Base-by-base conservation (phyloP, 805 yeast species). In the Pichia cephalocereana region DNA sequence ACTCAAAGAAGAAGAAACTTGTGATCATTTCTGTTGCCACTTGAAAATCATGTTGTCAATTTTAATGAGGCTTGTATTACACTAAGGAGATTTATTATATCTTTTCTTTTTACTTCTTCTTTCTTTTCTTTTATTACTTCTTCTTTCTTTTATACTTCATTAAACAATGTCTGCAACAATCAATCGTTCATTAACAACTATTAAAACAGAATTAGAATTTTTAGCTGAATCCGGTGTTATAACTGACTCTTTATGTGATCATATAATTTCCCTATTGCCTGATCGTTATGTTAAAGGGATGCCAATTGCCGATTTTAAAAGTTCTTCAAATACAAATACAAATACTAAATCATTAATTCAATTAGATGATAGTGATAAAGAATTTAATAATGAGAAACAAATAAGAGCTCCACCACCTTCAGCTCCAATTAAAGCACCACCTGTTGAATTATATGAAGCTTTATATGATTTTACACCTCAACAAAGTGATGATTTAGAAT, bases 161-260 rank as follows among this genome's bases (percentile, higher is more conserved):
- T 11, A 30, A 5, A 11, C 31, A 10, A 63, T 63, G 66, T 63
- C 79, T 17, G 82, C 91, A 1, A 69, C 77, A 44, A 77, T 86
- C 52, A 86, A 86, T 69, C 80, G 96, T 56, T 85, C 96, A 5
- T 69, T 88, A 52, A 77, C 89, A 1, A 83, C 83, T 7, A 69
- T 88, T 52, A 68, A 81, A 67, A 78, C 86, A 65, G 60, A 89
- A 61, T 75, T 89, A 40, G 95, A 87, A 63, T 88, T 86, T 60
- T 70, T 89, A 31, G 69, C 66, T 40, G 95, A 86, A 54, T 81
- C 90, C 1, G 79, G 79, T 44, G 93, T 86, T 41, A 79, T 89
- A 49, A 70, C 81, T 18, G 73, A 75, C 37, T 70, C 66, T 10
- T 72, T 82, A 48, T 82, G 64, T 58, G 67, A 65, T 54, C 69